Evolutionary conservation across 441 rosid genomes (phyloP).

Genomic region (Brassica hybrid): DNA sequence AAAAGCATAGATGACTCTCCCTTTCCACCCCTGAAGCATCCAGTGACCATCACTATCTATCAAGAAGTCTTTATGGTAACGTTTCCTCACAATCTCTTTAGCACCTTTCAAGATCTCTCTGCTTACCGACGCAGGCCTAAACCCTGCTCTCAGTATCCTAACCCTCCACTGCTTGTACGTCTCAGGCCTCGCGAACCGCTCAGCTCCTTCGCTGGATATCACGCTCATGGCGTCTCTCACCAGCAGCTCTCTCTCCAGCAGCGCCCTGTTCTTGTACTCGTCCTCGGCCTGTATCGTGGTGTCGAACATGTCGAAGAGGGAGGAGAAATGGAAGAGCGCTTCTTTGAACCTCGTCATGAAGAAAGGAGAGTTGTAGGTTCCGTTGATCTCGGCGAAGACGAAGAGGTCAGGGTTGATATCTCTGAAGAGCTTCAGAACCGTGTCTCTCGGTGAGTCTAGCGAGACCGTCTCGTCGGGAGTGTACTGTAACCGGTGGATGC

Average conservation of each 20-base stretch:
- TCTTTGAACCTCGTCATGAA: constrained; percentile 85
- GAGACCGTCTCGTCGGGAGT: constrained; percentile 80
- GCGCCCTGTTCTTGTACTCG: constrained; percentile 50
- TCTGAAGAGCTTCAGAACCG: constrained; percentile 67
- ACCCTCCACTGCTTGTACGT: constrained; percentile 85
- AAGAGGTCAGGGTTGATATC: constrained; percentile 73
- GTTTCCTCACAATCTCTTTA: constrained; percentile 34
- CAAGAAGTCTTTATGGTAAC: constrained; percentile 45
- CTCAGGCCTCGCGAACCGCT: constrained; percentile 89
- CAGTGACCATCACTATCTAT: constrained; percentile 47
- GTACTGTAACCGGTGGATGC: constrained; percentile 65
- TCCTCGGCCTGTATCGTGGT: constrained; percentile 59
- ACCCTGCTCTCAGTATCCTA: constrained; percentile 58
- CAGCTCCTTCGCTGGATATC: constrained; percentile 70
- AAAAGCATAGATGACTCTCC: constrained; percentile 47
- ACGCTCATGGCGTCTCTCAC: constrained; percentile 61
- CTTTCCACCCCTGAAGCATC: constrained; percentile 56
- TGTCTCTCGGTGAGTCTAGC: constrained; percentile 72
- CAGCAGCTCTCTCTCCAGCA: constrained; percentile 68
- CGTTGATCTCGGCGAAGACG: constrained; percentile 74
- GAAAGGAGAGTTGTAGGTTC: constrained; percentile 83
- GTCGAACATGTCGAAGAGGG: constrained; percentile 81
- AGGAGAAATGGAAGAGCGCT: constrained; percentile 83
- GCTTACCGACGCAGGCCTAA: constrained; percentile 56
- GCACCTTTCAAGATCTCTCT: constrained; percentile 48